phyloP scores from a whole-genome alignment of 768 basidiomycete genomes.

The Termitomyces sp. region DNA sequence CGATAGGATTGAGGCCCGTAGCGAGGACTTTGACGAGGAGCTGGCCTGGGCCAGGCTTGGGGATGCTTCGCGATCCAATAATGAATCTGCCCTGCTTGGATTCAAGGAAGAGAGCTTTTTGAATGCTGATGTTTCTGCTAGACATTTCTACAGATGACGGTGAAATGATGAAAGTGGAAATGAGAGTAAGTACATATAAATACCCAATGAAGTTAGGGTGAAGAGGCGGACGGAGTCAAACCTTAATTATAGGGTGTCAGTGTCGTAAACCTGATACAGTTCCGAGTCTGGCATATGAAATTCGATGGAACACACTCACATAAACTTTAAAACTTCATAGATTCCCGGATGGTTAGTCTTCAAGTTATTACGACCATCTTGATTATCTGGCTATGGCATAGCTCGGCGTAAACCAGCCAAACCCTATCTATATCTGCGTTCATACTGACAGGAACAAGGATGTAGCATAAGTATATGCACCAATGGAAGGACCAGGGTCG shows the following conservation, averaged over 20 bases:
- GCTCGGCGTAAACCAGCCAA: too few relatives aligned
- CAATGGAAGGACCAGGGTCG: too few relatives aligned
- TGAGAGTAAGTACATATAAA: background rate
- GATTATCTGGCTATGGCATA: too few relatives aligned
- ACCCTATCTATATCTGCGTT: too few relatives aligned
- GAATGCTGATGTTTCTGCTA: slow-evolving; percentile 12
- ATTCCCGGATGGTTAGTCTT: too few relatives aligned
- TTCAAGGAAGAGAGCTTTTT: slow-evolving; percentile 22
- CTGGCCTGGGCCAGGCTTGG: slow-evolving; percentile 33
- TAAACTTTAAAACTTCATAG: too few relatives aligned
- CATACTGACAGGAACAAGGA: too few relatives aligned
- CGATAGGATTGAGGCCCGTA: slow-evolving; percentile 44
- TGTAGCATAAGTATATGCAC: too few relatives aligned
- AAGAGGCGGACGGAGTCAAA: slow-evolving; percentile 1
- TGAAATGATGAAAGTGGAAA: background rate
- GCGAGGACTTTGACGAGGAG: slow-evolving; percentile 39
- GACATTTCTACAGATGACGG: slow-evolving; percentile 9
- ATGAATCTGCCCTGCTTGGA: slow-evolving; percentile 17
- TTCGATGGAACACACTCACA: too few relatives aligned
- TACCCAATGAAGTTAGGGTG: background rate
- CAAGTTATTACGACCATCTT: too few relatives aligned
- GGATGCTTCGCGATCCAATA: slow-evolving; percentile 8
- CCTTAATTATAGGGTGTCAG: background rate
- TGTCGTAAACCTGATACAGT: too few relatives aligned
- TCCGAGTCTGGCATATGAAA: too few relatives aligned